Evolutionary conservation across 1,284 basidiomycete species (phyloP).

Genomic region (Pseudozyma thailandica): DNA sequence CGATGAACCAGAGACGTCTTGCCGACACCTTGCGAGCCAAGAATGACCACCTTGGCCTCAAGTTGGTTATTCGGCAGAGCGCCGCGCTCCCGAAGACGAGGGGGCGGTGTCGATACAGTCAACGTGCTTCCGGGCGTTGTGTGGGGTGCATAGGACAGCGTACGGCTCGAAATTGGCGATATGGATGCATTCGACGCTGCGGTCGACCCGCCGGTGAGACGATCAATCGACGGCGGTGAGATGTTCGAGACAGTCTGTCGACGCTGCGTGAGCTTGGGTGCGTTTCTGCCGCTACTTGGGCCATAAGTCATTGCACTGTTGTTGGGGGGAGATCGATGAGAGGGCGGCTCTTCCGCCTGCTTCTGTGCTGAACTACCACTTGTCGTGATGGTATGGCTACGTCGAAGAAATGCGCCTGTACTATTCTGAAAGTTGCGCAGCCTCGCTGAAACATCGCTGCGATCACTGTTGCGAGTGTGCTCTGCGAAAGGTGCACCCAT

Average conservation of each 20-base stretch:
- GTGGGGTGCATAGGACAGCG: conserved; percentile 16
- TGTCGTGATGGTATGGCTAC: conserved; percentile 36
- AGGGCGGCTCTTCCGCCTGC: conserved; percentile 1
- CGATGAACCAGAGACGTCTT: conserved; percentile 93
- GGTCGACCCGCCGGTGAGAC: neutral
- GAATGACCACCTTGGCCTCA: conserved; percentile 95
- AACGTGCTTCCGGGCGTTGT: conserved; percentile 8
- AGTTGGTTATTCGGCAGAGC: conserved; percentile 68
- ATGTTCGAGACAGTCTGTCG: conserved; percentile 45
- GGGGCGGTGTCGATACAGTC: conserved; percentile 11
- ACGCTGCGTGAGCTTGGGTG: conserved; percentile 23
- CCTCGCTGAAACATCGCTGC: conserved; percentile 25
- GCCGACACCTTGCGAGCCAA: conserved; percentile 95
- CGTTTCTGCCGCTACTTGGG: conserved; percentile 30
- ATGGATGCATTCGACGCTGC: conserved; percentile 4
- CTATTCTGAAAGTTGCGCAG: conserved; percentile 31
- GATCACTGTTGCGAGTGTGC: conserved; percentile 6
- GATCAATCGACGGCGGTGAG: conserved; percentile 21
- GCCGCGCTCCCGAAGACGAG: conserved; percentile 25
- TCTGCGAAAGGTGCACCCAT: conserved; percentile 41
- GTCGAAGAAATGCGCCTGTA: conserved; percentile 38
- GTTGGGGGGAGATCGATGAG: conserved; percentile 14
- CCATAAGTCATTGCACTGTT: conserved; percentile 32
- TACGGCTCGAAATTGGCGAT: conserved; percentile 24
- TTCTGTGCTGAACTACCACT: conserved; percentile 17